These are phyloP conservation scores for Pseudocercospora cruenta DNA, from an alignment of 2,329 filamentous ascomycete species.

Conservation along the genomic window DNA sequence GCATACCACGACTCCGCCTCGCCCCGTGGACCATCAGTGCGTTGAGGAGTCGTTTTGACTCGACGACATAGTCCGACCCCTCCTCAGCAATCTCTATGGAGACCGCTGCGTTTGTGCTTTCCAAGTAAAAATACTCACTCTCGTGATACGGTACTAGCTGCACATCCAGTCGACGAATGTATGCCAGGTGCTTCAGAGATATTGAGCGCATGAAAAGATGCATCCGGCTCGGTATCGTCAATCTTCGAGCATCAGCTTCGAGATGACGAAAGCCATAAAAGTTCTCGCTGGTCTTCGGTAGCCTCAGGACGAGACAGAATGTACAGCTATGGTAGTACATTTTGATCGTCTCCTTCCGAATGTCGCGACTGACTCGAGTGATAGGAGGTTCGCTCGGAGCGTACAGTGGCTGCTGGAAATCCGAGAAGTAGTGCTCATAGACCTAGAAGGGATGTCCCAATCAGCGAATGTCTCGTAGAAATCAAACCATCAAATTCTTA, in stretches of 20 bases:
- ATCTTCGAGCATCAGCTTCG: background rate
- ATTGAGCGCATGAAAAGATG: background rate
- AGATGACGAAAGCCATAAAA: background rate
- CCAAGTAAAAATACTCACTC: background rate
- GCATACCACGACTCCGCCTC: background rate
- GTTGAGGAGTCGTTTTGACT: background rate
- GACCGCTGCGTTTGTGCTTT: background rate
- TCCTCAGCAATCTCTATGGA: background rate
- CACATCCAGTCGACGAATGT: background rate
- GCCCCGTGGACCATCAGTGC: background rate
- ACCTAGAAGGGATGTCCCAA: background rate
- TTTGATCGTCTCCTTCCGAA: slow-evolving; percentile 19
- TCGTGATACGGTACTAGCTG: background rate
- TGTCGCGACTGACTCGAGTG: background rate
- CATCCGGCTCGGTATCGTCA: background rate
- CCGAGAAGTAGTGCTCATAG: slow-evolving; percentile 20
- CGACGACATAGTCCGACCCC: background rate
- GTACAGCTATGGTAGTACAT: slow-evolving; percentile 19
- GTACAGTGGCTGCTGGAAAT: slow-evolving; percentile 12
- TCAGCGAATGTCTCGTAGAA: no score
- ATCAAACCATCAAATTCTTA: no score
- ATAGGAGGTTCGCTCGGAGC: slow-evolving; percentile 23
- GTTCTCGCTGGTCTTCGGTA: background rate
- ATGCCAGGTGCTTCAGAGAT: background rate
- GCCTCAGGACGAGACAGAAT: slow-evolving; percentile 12